Percentiles rank a stretch among this genome's conserved stretches.
Evolutionary conservation across 2,329 filamentous ascomycete species (phyloP).

Genomic region (Meredithiella fracta): DNA sequence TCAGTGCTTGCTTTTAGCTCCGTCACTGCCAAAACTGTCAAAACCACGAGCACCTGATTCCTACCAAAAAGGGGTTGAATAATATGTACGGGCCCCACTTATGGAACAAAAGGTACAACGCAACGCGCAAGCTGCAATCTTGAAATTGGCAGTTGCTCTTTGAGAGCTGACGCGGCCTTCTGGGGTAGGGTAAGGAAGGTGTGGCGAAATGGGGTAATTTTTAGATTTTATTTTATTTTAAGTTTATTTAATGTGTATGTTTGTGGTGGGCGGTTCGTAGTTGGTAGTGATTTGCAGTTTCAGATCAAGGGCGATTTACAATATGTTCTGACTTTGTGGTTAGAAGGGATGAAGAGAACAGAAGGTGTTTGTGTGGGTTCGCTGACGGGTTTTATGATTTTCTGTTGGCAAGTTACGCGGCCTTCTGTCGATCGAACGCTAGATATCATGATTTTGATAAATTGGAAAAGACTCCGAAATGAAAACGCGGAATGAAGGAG

Average conservation of each 20-base stretch:
- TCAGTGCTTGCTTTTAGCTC: background rate
- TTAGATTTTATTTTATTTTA: background rate
- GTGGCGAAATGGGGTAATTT: background rate
- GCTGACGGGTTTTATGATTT: background rate
- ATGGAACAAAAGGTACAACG: slow-evolving; percentile 4
- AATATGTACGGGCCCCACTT: background rate
- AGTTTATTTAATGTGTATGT: background rate
- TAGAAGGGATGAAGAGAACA: background rate
- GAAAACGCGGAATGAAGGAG: no score
- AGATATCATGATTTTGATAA: background rate
- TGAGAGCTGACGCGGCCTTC: slow-evolving; percentile 4
- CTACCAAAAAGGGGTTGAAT: background rate
- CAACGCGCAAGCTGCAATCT: slow-evolving; percentile 5
- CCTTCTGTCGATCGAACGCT: background rate
- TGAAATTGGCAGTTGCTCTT: slow-evolving; percentile 3
- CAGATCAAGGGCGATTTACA: background rate
- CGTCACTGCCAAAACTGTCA: background rate
- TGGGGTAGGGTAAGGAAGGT: background rate
- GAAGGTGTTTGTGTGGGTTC: background rate
- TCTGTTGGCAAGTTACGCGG: background rate
- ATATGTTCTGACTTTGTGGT: background rate
- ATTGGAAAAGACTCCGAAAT: background rate
- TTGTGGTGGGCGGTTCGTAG: background rate
- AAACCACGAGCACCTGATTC: background rate
- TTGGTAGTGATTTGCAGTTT: background rate